Evolutionary conservation across 202 grass and related monocot genomes (phyloP), one percentile per base, ranked within the genome.

Genomic region (Eragrostis tef): DNA sequence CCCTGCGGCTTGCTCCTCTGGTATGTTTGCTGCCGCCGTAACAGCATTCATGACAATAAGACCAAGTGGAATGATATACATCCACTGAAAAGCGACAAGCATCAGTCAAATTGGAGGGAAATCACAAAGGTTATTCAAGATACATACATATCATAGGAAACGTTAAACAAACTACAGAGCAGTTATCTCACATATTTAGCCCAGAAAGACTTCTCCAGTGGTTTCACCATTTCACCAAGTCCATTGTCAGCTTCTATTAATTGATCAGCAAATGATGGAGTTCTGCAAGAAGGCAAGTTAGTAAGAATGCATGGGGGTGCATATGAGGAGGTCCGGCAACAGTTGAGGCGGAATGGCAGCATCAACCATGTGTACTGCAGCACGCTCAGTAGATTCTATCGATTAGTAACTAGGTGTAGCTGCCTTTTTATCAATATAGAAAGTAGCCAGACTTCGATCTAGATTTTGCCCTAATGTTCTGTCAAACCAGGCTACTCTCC

Each of bases 1-100:
- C 21, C 70, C 90, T 73, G 76, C 81, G 22, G 87, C 90, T 86
- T 88, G 86, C 71, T 90, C 92, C 69, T 85, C 90, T 6, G 88
- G 88, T 83, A 94, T 83, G 61, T 94, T 98, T 54, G 88, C 88
- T 64, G 92, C 96, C 87, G 94, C 92, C 52, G 96, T 94, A 74
- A 98, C 64, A 57, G 90, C 92, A 75, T 98, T 98, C 92, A 98
- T 89, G 73, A 95, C 81, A 72, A 98, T 94, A 79, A 98, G 91
- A 84, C 88, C 92, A 8, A 98, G 81, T 17, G 96, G 96, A 79
- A 98, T 88, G 58, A 95, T 78, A 86, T 99, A 99, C 96, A 98
- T 98, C 94, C 94, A 98, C 94, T 98, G 90, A 85, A 92, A 74
- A 82, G 68, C 16, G 27, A 16, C 11, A 87, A 78, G 47, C 44